Evolutionary conservation across 805 yeast genomes (phyloP).

Genomic region (Cyberlindnera petersonii): DNA sequence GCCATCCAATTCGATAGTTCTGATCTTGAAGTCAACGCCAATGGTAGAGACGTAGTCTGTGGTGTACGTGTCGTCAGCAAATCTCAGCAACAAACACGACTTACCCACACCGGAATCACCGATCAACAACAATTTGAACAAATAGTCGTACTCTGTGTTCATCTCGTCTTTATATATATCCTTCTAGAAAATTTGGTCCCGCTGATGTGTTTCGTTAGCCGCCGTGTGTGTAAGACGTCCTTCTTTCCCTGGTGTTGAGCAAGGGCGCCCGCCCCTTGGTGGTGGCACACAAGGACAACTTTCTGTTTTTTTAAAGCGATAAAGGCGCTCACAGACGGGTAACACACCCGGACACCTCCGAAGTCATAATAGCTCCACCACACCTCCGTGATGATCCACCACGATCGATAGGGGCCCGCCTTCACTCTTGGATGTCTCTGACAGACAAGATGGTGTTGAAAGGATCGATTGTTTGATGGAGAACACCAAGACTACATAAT

Average conservation of each 20-base stretch:
- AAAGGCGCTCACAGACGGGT: constrained; percentile 8
- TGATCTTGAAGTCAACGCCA: constrained; percentile 91
- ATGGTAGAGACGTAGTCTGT: constrained; percentile 96
- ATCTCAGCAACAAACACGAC: constrained; percentile 89
- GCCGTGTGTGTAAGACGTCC: not conserved
- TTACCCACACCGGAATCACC: constrained; percentile 99
- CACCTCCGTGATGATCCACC: too few species aligned
- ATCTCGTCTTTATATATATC: constrained; percentile 30
- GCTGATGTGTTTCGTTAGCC: not conserved
- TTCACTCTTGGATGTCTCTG: too few species aligned
- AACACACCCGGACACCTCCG: not conserved
- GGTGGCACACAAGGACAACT: not conserved
- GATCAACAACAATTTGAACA: constrained; percentile 89
- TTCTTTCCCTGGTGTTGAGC: not conserved
- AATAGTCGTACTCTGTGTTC: constrained; percentile 96
- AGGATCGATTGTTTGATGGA: too few species aligned
- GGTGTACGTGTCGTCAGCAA: constrained; percentile 96
- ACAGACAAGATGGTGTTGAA: too few species aligned
- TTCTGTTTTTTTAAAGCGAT: constrained; percentile 2
- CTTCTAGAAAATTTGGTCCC: too few species aligned
- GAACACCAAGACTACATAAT: too few species aligned
- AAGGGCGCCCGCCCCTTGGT: too few species aligned
- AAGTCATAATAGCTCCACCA: too few species aligned
- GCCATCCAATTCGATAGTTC: constrained; percentile 91
- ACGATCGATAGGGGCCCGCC: too few species aligned